A percentile compares a stretch with the other conserved stretches of the same genome.
Evolutionary conservation across 83 land plant species (phyloP).

Genomic region (Isoetes engelmannii): DNA sequence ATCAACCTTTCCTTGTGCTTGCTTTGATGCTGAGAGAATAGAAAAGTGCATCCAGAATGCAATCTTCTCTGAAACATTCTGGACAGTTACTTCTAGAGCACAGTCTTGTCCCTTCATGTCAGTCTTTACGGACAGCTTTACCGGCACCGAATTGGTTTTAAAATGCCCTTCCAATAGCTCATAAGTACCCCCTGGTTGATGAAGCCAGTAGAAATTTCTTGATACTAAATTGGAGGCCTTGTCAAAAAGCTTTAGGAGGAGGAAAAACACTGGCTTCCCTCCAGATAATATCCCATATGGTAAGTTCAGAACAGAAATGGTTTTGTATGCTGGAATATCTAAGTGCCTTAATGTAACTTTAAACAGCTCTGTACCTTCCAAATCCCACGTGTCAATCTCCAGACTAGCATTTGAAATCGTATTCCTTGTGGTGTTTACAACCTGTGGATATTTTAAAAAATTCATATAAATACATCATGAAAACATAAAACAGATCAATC

Average conservation of each 20-base stretch:
- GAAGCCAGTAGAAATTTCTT: constrained; percentile 95
- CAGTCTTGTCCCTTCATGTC: constrained; percentile 32
- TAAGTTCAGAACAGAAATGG: constrained; percentile 40
- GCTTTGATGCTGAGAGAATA: constrained; percentile 39
- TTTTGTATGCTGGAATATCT: constrained; percentile 47
- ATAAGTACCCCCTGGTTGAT: constrained; percentile 60
- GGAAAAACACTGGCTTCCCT: constrained; percentile 68
- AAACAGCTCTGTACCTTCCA: constrained; percentile 61
- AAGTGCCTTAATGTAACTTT: constrained; percentile 37
- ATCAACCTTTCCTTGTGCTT: constrained; percentile 35
- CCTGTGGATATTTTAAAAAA: constrained; percentile 32
- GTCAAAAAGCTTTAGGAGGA: constrained; percentile 64
- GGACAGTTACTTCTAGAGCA: constrained; percentile 24
- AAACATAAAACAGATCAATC: background rate
- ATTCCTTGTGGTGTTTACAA: constrained; percentile 58
- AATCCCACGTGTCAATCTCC: constrained; percentile 70
- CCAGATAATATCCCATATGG: constrained; percentile 46
- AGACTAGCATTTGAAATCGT: constrained; percentile 39
- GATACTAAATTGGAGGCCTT: constrained; percentile 48
- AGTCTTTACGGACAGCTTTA: constrained; percentile 38
- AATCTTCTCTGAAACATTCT: constrained; percentile 39
- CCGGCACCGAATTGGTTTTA: constrained; percentile 45
- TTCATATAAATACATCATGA: background rate
- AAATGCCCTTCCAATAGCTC: constrained; percentile 48
- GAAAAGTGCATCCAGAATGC: constrained; percentile 75